Percentiles rank a stretch among this genome's conserved stretches.
Evolutionary conservation across 2,329 filamentous ascomycete species (phyloP).

Genomic region (Sporothrix pallida): DNA sequence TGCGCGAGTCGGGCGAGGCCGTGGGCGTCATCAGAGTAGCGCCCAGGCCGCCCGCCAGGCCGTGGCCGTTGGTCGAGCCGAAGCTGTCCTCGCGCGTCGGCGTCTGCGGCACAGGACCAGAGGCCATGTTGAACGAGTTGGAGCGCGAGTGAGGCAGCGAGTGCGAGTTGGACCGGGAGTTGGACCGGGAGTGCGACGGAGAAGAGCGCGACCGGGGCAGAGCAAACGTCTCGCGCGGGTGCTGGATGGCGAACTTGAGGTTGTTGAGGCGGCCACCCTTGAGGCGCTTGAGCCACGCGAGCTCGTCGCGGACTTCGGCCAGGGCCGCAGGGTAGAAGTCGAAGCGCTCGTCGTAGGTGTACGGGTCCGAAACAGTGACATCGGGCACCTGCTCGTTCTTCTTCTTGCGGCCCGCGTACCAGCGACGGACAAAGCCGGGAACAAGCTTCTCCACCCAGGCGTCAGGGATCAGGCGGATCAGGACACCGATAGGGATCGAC

Average conservation of each 20-base stretch:
- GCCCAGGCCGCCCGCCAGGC: conserved; percentile 11
- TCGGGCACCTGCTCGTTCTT: conserved; percentile 52
- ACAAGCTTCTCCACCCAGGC: conserved; percentile 61
- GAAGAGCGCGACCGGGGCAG: conserved; percentile 65
- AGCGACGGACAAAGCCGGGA: conserved; percentile 58
- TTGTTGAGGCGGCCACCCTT: conserved; percentile 83
- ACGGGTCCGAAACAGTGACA: conserved; percentile 67
- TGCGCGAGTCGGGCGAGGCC: conserved; percentile 65
- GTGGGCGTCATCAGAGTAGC: conserved; percentile 40
- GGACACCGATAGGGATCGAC: conserved; percentile 82
- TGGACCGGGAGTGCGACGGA: conserved; percentile 65
- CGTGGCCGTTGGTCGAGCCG: conserved; percentile 42
- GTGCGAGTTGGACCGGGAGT: conserved; percentile 63
- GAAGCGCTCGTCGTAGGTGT: conserved; percentile 58
- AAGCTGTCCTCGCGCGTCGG: conserved; percentile 64
- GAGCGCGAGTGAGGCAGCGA: conserved; percentile 68
- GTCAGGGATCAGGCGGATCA: conserved; percentile 85
- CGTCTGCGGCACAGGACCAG: conserved; percentile 50
- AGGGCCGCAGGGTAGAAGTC: conserved; percentile 73
- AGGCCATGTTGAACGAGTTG: conserved; percentile 50
- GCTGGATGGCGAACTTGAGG: conserved; percentile 76
- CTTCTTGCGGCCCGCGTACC: conserved; percentile 44
- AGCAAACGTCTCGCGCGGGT: conserved; percentile 73
- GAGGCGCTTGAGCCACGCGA: conserved; percentile 78
- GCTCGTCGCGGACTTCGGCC: conserved; percentile 77